Evolutionary conservation across 2,329 filamentous ascomycete species (phyloP), one percentile per base, ranked within the genome.

Genomic region (Dactylellina leptospora): DNA sequence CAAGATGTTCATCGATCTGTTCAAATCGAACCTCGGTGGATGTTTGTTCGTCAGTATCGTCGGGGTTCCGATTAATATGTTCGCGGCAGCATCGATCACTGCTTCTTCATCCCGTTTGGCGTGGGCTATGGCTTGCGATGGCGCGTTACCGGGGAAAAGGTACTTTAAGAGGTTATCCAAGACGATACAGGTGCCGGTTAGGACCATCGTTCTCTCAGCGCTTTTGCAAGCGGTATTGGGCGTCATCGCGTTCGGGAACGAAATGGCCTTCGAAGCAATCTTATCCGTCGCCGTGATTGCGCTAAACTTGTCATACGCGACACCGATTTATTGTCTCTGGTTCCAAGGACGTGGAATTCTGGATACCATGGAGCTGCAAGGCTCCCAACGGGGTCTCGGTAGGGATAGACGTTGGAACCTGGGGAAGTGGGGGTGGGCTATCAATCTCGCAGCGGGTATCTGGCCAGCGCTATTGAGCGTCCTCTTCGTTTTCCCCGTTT

Each of bases 121-220:
- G 25, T 73, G 69, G 69, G 68, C 69, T 4, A 73, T 73, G 69
- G 69, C 69, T 6, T 73, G 69, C 30, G 69, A 73, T 18, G 69
- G 69, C 8, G 69, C 69, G 4, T 45, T 73, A 10, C 69, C 69
- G 8, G 60, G 60, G 2, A 64, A 50, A 30, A 56, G 47, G n/a
- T 73, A 73, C 18, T 73, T 73, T 40, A 42, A 55, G 8, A 42
- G 36, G 10, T 30, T 73, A 13, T 73, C 69, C 6, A 62, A 66
- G 61, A 44, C 53, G 27, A 59, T 51, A 18, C 40, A 54, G 16
- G 61, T 73, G 3, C 69, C 69, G 2, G 55, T 73, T 0, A 44
- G 69, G 4, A 73, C 69, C 1, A 73, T 73, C 42, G 58, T 73
- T 16, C 50, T 73, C 9, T 73, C 69, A 8, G 69, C 54, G 4